These are phyloP conservation scores for Nephelium lappaceum DNA, from an alignment of 345 rosid species.

Conservation along the genomic window DNA sequence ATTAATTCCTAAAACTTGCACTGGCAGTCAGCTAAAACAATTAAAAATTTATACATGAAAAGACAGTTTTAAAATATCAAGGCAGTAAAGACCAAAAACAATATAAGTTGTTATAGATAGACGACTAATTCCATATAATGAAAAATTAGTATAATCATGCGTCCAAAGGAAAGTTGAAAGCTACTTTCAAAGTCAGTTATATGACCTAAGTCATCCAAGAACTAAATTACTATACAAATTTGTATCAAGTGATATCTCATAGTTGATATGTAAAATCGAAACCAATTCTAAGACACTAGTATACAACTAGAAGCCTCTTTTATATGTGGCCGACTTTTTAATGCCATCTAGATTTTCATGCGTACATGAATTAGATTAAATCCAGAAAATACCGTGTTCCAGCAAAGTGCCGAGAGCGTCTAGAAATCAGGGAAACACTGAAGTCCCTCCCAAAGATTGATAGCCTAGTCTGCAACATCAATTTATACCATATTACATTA, in stretches of 20 bases:
- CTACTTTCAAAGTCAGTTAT: constrained; percentile 1
- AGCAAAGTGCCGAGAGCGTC: constrained; percentile 98
- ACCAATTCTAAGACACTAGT: neutral
- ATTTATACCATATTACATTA: neutral
- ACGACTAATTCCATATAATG: neutral
- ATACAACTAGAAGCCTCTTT: neutral
- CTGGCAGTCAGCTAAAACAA: neutral
- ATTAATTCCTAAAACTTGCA: neutral
- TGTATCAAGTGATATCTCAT: neutral
- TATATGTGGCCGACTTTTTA: neutral
- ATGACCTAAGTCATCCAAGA: neutral
- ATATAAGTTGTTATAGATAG: neutral
- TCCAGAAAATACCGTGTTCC: constrained; percentile 78
- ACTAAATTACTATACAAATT: neutral
- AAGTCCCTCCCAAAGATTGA: constrained; percentile 98
- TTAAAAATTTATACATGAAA: neutral
- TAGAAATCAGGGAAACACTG: constrained; percentile 77
- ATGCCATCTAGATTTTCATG: neutral
- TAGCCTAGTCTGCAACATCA: constrained; percentile 58
- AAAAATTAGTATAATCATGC: neutral
- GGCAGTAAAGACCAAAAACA: neutral
- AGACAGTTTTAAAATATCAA: neutral
- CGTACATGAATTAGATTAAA: constrained; percentile 8
- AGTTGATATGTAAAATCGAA: neutral
- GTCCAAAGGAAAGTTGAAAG: neutral